Evolutionary conservation across 345 rosid species (phyloP).

Genomic region (Hirschfeldia incana): DNA sequence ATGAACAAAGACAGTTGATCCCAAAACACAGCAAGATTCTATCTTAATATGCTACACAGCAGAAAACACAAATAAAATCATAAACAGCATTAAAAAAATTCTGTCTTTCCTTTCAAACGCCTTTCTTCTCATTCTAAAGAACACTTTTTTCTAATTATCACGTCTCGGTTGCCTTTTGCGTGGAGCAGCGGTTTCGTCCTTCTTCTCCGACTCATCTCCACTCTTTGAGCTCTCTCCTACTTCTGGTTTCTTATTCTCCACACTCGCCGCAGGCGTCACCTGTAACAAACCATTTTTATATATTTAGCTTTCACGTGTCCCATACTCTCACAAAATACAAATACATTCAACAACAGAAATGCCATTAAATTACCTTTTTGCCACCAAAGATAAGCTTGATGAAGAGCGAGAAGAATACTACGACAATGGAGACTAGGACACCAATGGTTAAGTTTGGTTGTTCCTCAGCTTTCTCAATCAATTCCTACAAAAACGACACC

Average conservation of each 20-base stretch:
- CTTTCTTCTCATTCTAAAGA: slow-evolving; percentile 5
- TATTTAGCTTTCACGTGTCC: not conserved
- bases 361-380: slow-evolving; percentile 48
- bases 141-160: slow-evolving; percentile 42
- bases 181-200: slow-evolving; percentile 50
- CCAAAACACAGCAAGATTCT: not conserved
- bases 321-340: no score
- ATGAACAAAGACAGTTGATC: no score
- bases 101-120: slow-evolving; percentile 7
- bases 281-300: slow-evolving; percentile 11
- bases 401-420: slow-evolving; percentile 50
- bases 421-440: slow-evolving; percentile 49
- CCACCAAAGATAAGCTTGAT: slow-evolving; percentile 67
- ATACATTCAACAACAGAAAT: no score
- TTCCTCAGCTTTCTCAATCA: slow-evolving; percentile 73
- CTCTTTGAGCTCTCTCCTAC: slow-evolving; percentile 50
- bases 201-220: slow-evolving; percentile 51
- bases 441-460: slow-evolving; percentile 70
- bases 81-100: not conserved
- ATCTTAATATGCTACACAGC: slow-evolving; percentile 15
- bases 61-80: slow-evolving; percentile 16
- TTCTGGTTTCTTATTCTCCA: slow-evolving; percentile 40
- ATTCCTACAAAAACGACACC: slow-evolving; percentile 45
- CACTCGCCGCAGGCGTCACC: slow-evolving; percentile 28
- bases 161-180: slow-evolving; percentile 61